Conservation (phyloP, 192 early-diverging fungal species). For the Allomyces macrogynus region DNA sequence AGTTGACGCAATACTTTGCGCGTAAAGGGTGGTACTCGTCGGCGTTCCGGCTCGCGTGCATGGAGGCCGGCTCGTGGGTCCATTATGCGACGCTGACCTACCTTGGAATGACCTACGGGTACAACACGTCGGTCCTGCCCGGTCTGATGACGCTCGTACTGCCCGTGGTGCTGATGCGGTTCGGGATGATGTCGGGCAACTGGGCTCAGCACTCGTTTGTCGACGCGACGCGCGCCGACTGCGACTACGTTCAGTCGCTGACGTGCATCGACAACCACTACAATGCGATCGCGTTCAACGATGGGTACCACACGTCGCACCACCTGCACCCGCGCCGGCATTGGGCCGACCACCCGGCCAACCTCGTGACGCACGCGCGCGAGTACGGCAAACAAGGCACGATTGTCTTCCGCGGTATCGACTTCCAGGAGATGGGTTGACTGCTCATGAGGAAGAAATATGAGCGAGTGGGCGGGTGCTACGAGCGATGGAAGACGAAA, state of each 20-base stretch:
- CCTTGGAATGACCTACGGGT: background rate
- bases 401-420: constrained; percentile 11
- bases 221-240: constrained; percentile 11
- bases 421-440: constrained; percentile 12
- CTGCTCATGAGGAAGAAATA: constrained; percentile 14
- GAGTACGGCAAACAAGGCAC: constrained; percentile 12
- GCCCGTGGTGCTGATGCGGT: constrained; percentile 13
- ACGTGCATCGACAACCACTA: constrained; percentile 13
- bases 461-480: constrained; percentile 5
- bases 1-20: constrained; percentile 15
- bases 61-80: constrained; percentile 6
- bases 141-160: constrained; percentile 9
- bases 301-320: constrained; percentile 26
- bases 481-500: constrained; percentile 8
- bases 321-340: constrained; percentile 20
- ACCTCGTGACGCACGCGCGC: constrained; percentile 7
- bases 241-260: constrained; percentile 14
- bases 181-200: constrained; percentile 23
- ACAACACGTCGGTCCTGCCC: background rate
- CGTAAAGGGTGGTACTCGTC: constrained; percentile 5
- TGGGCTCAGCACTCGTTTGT: constrained; percentile 23
- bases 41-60: constrained; percentile 2
- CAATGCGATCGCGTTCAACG: constrained; percentile 15
- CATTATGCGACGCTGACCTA: constrained; percentile 1
- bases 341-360: constrained; percentile 21